phyloP scores from a whole-genome alignment of 108 stramenopile genomes.

The Cylindrotheca fusiformis region DNA sequence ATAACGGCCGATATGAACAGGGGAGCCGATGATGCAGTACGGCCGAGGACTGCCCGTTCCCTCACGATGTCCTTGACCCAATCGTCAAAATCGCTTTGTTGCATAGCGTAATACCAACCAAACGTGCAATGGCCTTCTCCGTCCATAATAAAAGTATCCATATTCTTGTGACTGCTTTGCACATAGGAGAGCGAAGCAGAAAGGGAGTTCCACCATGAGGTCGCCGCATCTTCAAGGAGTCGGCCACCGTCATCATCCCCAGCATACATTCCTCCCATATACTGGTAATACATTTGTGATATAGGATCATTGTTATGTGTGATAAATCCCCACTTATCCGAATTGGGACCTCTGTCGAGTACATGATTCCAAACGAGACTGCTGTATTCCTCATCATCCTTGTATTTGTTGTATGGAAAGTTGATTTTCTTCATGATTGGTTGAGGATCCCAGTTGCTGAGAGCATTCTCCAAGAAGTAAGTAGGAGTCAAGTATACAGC shows the following conservation, averaged over 20 bases:
- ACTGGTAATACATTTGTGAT: conserved; percentile 44
- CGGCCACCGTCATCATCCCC: conserved; percentile 4
- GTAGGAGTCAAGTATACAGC: conserved; percentile 48
- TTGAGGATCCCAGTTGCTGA: conserved; percentile 39
- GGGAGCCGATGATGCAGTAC: conserved; percentile 11
- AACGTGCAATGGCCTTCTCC: conserved; percentile 53
- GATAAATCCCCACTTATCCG: conserved; percentile 51
- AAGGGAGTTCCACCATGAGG: conserved; percentile 39
- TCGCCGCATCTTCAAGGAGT: conserved; percentile 5
- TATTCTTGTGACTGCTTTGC: conserved; percentile 40
- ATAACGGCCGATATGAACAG: conserved; percentile 16
- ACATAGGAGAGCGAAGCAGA: conserved; percentile 25
- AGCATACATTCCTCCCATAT: conserved; percentile 35
- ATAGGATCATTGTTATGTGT: conserved; percentile 48
- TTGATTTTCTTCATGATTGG: conserved; percentile 38
- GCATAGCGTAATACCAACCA: conserved; percentile 51
- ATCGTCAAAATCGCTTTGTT: conserved; percentile 33
- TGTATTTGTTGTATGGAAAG: conserved; percentile 38
- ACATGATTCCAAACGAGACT: conserved; percentile 43
- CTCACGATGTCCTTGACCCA: conserved; percentile 38
- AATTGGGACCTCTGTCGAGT: conserved; percentile 36
- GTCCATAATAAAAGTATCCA: conserved; percentile 38
- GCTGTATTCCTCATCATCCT: conserved; percentile 33
- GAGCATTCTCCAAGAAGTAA: conserved; percentile 41
- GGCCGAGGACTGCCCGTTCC: conserved; percentile 27